A percentile compares a stretch with the other conserved stretches of the same genome.
These are phyloP conservation scores for Lipomyces orientalis DNA, from an alignment of 805 yeast species.

Conservation along the genomic window DNA sequence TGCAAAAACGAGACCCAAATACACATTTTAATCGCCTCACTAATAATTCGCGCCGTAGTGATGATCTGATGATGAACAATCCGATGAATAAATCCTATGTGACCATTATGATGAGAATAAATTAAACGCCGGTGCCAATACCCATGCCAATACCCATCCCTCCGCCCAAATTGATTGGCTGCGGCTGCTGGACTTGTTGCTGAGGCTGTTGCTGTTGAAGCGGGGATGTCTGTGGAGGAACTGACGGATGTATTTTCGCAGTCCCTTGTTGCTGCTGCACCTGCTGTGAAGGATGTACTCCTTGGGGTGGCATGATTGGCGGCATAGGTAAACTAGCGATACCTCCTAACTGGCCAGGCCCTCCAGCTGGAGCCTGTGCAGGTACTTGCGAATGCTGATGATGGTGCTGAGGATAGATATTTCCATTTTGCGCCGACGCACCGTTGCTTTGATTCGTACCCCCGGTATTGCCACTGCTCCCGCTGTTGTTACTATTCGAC, in stretches of 20 bases:
- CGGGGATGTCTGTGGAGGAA: not conserved
- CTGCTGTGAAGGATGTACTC: not conserved
- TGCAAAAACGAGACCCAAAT: slow-evolving; percentile 2
- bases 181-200: slow-evolving; percentile 12
- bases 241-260: not conserved
- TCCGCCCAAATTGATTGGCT: slow-evolving; percentile 7
- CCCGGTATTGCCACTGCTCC: slow-evolving; percentile 42
- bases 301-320: not conserved
- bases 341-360: not conserved
- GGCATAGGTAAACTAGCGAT: not conserved
- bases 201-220: not conserved
- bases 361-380: not conserved
- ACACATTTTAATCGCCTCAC: not conserved
- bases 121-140: slow-evolving; percentile 19
- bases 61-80: slow-evolving; percentile 8
- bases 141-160: slow-evolving; percentile 24
- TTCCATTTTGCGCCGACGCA: slow-evolving; percentile 2
- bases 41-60: slow-evolving; percentile 2
- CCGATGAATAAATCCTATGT: not conserved
- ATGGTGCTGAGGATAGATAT: slow-evolving; percentile 7
- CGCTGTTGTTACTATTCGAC: slow-evolving; percentile 56
- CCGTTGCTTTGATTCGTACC: slow-evolving; percentile 9
- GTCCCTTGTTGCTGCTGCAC: not conserved
- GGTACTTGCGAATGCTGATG: slow-evolving; percentile 15
- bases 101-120: slow-evolving; percentile 12